These are phyloP conservation scores for Aspergillus proliferans DNA, from an alignment of 2,329 filamentous ascomycete species.

Conservation along the genomic window DNA sequence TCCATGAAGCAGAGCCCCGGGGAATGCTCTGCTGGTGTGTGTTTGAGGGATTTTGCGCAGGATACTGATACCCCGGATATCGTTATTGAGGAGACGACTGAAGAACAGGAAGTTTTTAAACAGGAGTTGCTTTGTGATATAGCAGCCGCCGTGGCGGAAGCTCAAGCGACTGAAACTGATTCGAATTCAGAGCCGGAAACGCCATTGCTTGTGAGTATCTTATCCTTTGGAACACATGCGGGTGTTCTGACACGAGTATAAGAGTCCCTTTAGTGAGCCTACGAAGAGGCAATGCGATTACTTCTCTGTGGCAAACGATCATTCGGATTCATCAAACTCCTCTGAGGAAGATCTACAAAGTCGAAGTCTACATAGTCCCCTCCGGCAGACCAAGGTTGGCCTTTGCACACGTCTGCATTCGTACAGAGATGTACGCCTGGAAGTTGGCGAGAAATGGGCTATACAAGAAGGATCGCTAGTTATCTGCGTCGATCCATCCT, in stretches of 20 bases:
- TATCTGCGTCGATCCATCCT: conserved; percentile 19
- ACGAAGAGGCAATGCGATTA: not conserved
- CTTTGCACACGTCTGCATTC: conserved; percentile 17
- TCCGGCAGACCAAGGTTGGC: conserved; percentile 13
- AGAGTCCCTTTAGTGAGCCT: not conserved
- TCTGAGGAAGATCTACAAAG: not conserved
- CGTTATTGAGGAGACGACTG: not conserved
- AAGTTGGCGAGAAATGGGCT: conserved; percentile 16
- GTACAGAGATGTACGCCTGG: conserved; percentile 21
- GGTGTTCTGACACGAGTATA: not conserved
- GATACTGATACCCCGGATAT: not conserved
- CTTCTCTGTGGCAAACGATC: not conserved
- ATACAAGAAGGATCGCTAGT: conserved; percentile 27
- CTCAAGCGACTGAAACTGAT: not conserved
- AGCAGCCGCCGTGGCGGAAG: conserved; percentile 1
- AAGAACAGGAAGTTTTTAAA: not conserved
- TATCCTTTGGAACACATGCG: not conserved
- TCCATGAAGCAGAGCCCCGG: not conserved
- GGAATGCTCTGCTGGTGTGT: not conserved
- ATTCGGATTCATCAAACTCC: not conserved
- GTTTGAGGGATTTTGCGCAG: not conserved
- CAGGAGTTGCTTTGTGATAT: conserved; percentile 1
- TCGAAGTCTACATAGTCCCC: conserved; percentile 2
- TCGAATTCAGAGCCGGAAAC: conserved; percentile 7
- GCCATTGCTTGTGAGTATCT: conserved; percentile 8